Evolutionary conservation across 768 basidiomycete genomes (phyloP).

Genomic region (Calvatia gigantea): DNA sequence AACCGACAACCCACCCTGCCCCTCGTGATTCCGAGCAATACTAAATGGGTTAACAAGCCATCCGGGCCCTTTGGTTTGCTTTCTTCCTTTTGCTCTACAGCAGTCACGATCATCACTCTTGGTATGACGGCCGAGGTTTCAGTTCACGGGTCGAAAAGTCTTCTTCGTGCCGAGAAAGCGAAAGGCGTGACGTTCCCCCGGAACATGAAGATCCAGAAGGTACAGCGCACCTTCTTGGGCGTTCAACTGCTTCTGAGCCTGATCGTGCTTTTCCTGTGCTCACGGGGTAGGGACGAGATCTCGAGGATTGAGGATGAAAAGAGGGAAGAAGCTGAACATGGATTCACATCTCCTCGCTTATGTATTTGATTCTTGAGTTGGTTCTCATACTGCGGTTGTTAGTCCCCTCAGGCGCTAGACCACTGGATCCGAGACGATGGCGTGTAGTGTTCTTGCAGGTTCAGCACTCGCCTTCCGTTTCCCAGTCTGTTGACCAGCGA

Average conservation of each 20-base stretch:
- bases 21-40: neutral
- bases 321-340: conserved; percentile 12
- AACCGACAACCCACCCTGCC: neutral
- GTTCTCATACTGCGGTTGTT: no score
- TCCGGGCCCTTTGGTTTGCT: conserved; percentile 13
- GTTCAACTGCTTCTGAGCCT: conserved; percentile 15
- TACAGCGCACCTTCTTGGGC: conserved; percentile 22
- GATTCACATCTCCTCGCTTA: conserved; percentile 9
- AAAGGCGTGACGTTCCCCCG: conserved; percentile 21
- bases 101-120: conserved; percentile 20
- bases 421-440: neutral
- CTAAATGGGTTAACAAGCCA: neutral
- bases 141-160: conserved; percentile 19
- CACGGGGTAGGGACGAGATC: conserved; percentile 10
- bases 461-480: neutral
- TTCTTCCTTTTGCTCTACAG: conserved; percentile 14
- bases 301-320: neutral
- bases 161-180: conserved; percentile 20
- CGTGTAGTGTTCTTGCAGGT: neutral
- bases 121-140: conserved; percentile 26
- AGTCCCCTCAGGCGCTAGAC: no score
- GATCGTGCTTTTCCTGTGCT: conserved; percentile 14
- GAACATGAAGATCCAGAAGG: conserved; percentile 26
- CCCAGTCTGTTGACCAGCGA: neutral
- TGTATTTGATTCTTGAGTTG: neutral